phyloP scores from a whole-genome alignment of 768 basidiomycete genomes.

The Lactarius evosmus region DNA sequence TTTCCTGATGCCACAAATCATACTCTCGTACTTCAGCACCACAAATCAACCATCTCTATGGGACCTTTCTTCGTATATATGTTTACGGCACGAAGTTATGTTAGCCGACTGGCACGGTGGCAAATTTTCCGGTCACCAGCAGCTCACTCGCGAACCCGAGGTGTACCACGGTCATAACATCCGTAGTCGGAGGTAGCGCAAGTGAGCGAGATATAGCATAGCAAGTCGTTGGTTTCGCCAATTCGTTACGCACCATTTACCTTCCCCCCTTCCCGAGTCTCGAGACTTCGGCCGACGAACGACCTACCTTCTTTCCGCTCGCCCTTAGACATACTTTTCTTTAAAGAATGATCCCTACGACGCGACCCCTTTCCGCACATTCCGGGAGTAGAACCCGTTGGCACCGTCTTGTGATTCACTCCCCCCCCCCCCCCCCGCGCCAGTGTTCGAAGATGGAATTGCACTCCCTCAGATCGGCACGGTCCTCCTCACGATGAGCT shows the following conservation, averaged over 20 bases:
- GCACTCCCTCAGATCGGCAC: background rate
- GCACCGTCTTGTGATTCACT: slow-evolving; percentile 51
- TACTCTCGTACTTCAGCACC: slow-evolving; percentile 46
- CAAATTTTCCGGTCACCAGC: slow-evolving; percentile 42
- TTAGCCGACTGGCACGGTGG: slow-evolving; percentile 45
- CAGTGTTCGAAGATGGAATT: slow-evolving; percentile 39
- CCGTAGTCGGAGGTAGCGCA: slow-evolving; percentile 45
- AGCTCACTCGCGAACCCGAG: slow-evolving; percentile 39
- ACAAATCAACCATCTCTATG: slow-evolving; percentile 42
- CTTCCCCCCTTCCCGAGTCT: slow-evolving; percentile 4
- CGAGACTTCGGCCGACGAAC: background rate
- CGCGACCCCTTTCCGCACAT: slow-evolving; percentile 17
- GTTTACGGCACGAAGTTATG: slow-evolving; percentile 43
- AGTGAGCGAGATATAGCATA: slow-evolving; percentile 47
- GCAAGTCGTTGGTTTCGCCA: slow-evolving; percentile 47
- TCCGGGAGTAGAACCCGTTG: slow-evolving; percentile 32
- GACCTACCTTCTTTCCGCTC: slow-evolving; percentile 16
- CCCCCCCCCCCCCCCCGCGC: slow-evolving; percentile 36
- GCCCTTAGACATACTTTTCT: slow-evolving; percentile 38
- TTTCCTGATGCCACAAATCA: too few relatives aligned
- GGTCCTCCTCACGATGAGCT: slow-evolving; percentile 55
- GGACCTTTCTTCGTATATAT: slow-evolving; percentile 41
- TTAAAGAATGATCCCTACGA: slow-evolving; percentile 29
- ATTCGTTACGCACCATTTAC: slow-evolving; percentile 39
- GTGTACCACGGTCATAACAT: slow-evolving; percentile 43